Percentiles rank a stretch among this genome's conserved stretches.
Conservation (phyloP, 768 basidiomycete species). For the Lactarius quietus region DNA sequence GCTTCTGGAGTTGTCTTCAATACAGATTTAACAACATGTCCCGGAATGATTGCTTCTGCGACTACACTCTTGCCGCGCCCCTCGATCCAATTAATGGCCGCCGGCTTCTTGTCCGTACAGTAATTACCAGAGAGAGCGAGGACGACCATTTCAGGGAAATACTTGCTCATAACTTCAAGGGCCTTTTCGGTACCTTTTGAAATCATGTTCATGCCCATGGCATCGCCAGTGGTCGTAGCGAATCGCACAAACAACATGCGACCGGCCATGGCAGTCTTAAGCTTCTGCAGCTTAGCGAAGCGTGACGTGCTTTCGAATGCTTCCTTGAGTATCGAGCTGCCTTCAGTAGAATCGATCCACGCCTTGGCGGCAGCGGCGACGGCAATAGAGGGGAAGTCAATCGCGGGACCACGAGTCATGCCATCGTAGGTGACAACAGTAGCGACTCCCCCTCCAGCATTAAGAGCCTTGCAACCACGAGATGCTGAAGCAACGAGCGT, state of each 20-base stretch:
- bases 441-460: conserved; percentile 91
- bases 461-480: conserved; percentile 96
- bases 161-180: conserved; percentile 66
- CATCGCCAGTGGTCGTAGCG: conserved; percentile 92
- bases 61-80: conserved; percentile 98
- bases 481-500: conserved; percentile 97
- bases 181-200: conserved; percentile 97
- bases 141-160: conserved; percentile 90
- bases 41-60: conserved; percentile 91
- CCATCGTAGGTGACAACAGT: conserved; percentile 90
- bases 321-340: conserved; percentile 66
- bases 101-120: conserved; percentile 99
- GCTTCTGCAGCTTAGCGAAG: conserved; percentile 79
- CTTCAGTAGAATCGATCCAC: conserved; percentile 84
- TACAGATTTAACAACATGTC: conserved; percentile 81
- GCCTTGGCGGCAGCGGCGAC: conserved; percentile 80
- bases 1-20: conserved; percentile 93
- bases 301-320: conserved; percentile 95
- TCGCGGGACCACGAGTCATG: conserved; percentile 99
- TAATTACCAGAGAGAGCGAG: conserved; percentile 95
- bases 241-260: conserved; percentile 92
- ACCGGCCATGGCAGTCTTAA: conserved; percentile 91
- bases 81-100: conserved; percentile 99
- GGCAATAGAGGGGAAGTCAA: conserved; percentile 83
- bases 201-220: conserved; percentile 99